Conservation (phyloP, 176 grass and related monocot species). For the Luzula sylvatica region DNA sequence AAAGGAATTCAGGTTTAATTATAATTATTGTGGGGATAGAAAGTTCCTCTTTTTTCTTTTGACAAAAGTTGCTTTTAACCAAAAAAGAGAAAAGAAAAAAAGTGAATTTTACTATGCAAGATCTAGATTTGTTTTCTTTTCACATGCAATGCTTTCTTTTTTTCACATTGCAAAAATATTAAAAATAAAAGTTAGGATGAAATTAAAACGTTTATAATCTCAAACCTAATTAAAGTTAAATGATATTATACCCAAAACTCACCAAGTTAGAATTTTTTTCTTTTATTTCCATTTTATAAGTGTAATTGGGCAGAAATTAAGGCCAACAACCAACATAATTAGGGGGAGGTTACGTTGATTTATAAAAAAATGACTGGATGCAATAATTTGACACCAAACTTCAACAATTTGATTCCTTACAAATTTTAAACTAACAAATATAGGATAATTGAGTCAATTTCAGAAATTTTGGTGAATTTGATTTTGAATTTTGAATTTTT, state of each 20-base stretch:
- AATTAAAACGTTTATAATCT: not conserved
- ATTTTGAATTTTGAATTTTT: too few relatives aligned
- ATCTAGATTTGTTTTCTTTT: conserved; percentile 14
- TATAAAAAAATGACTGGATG: not conserved
- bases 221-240: not conserved
- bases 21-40: not conserved
- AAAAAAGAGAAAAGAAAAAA: not conserved
- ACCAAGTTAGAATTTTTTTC: too few relatives aligned
- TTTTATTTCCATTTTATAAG: not conserved
- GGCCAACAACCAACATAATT: conserved; percentile 1
- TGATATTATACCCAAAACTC: too few relatives aligned
- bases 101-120: conserved; percentile 1
- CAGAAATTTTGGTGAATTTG: too few relatives aligned
- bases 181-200: too few relatives aligned
- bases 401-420: not conserved
- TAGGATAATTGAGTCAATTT: too few relatives aligned
- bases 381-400: not conserved
- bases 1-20: not conserved
- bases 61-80: conserved; percentile 20
- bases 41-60: conserved; percentile 1
- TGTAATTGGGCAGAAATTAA: conserved; percentile 1
- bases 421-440: not conserved
- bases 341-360: not conserved
- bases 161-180: too few relatives aligned
- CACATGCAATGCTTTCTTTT: conserved; percentile 21